Evolutionary conservation across 495 filamentous ascomycete species (phyloP).

Genomic region (Clavariopsis aquatica): DNA sequence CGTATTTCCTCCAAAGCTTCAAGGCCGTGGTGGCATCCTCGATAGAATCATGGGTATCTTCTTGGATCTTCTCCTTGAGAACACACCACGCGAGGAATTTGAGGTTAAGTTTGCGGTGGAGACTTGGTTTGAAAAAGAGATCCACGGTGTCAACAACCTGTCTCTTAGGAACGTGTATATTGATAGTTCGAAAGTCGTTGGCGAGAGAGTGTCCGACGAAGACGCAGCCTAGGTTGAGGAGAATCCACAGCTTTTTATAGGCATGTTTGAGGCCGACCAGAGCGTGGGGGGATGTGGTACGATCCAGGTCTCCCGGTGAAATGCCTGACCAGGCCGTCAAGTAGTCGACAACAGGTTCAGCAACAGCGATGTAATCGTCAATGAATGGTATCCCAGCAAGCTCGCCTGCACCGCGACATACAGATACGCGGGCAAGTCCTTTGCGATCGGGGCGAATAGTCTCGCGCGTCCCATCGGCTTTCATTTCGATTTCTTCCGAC

Average conservation of each 20-base stretch:
- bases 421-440: slow-evolving; percentile 84
- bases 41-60: slow-evolving; percentile 85
- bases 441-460: slow-evolving; percentile 82
- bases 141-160: slow-evolving; percentile 94
- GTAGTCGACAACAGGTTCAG: slow-evolving; percentile 92
- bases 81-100: slow-evolving; percentile 86
- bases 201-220: slow-evolving; percentile 92
- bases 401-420: slow-evolving; percentile 74
- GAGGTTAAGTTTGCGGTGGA: slow-evolving; percentile 75
- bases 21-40: slow-evolving; percentile 91
- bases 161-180: slow-evolving; percentile 88
- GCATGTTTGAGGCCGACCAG: slow-evolving; percentile 85
- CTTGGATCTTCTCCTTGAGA: slow-evolving; percentile 88
- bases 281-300: slow-evolving; percentile 68
- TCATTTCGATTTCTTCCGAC: slow-evolving; percentile 88
- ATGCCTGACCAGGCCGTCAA: slow-evolving; percentile 92
- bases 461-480: slow-evolving; percentile 82
- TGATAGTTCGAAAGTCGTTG: slow-evolving; percentile 95
- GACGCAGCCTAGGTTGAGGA: slow-evolving; percentile 88
- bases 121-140: slow-evolving; percentile 72
- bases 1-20: slow-evolving; percentile 84
- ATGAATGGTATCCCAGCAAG: slow-evolving; percentile 84
- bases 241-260: slow-evolving; percentile 97
- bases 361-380: slow-evolving; percentile 92
- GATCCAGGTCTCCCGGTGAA: slow-evolving; percentile 77